Conservation (phyloP, 192 early-diverging fungal genomes). For the Glomus cerebriforme region DNA sequence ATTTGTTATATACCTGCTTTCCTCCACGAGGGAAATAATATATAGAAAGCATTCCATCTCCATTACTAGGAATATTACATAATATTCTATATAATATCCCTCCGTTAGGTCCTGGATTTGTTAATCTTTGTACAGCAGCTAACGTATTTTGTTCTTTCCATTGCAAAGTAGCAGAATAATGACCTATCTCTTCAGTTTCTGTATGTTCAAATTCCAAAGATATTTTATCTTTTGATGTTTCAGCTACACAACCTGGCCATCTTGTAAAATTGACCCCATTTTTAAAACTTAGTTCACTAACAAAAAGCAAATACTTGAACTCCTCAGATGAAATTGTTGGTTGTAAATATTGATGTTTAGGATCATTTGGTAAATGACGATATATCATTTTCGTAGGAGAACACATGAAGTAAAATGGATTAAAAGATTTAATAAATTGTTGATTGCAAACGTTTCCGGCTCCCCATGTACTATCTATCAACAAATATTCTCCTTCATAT, state of each 20-base stretch:
- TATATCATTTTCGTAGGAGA: conserved; percentile 56
- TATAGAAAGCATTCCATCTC: neutral
- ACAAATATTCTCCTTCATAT: conserved; percentile 52
- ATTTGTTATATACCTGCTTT: neutral
- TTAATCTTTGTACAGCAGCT: neutral
- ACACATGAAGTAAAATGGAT: conserved; percentile 58
- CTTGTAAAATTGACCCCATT: neutral
- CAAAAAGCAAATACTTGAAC: conserved; percentile 8
- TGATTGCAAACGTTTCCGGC: conserved; percentile 43
- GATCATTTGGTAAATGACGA: conserved; percentile 57
- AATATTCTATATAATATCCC: conserved; percentile 8
- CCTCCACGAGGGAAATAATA: neutral
- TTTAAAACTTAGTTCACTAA: conserved; percentile 1
- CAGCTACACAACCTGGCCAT: neutral
- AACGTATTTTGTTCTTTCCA: conserved; percentile 16
- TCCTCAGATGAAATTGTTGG: conserved; percentile 37
- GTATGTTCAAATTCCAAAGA: conserved; percentile 16
- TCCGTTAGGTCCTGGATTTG: neutral
- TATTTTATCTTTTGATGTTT: conserved; percentile 15
- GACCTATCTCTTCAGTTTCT: neutral
- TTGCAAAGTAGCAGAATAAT: neutral
- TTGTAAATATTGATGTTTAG: conserved; percentile 51
- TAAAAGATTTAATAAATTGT: conserved; percentile 48
- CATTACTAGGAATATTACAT: conserved; percentile 17
- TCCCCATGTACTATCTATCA: conserved; percentile 67